These are phyloP conservation scores for Cladophialophora exuberans DNA, from an alignment of 2,329 filamentous ascomycete genomes.

Conservation along the genomic window DNA sequence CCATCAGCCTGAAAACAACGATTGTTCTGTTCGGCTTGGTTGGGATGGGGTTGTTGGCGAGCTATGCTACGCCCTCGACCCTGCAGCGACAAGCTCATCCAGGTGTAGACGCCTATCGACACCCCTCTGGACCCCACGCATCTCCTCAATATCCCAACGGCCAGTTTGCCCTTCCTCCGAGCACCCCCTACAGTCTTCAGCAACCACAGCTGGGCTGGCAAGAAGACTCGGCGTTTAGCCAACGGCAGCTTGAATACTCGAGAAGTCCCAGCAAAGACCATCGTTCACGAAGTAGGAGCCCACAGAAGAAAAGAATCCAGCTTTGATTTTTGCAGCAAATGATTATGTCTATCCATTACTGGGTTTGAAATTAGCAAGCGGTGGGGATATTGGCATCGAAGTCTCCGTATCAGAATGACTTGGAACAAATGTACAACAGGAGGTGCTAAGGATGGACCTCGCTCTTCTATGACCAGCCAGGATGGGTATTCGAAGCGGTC, in stretches of 20 bases:
- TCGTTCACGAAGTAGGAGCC: slow-evolving; percentile 31
- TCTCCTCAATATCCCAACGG: slow-evolving; percentile 25
- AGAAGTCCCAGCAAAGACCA: slow-evolving; percentile 34
- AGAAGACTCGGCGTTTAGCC: slow-evolving; percentile 13
- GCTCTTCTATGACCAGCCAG: too few species aligned
- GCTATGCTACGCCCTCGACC: slow-evolving; percentile 34
- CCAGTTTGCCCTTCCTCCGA: slow-evolving; percentile 23
- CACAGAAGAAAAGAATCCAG: slow-evolving; percentile 30
- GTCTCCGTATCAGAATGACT: not conserved
- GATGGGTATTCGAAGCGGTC: too few species aligned
- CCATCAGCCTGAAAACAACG: slow-evolving; percentile 83
- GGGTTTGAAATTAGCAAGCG: not conserved
- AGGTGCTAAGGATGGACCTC: not conserved
- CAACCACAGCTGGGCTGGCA: slow-evolving; percentile 30
- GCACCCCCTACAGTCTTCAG: slow-evolving; percentile 24
- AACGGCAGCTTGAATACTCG: slow-evolving; percentile 31
- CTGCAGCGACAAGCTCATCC: slow-evolving; percentile 31
- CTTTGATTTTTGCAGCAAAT: slow-evolving; percentile 1
- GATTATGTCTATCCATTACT: not conserved
- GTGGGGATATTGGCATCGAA: not conserved
- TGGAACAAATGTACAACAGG: not conserved
- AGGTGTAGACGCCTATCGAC: slow-evolving; percentile 21
- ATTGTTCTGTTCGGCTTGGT: slow-evolving; percentile 31
- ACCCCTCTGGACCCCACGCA: slow-evolving; percentile 29
- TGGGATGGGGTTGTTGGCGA: slow-evolving; percentile 30